phyloP scores from a whole-genome alignment of 2,329 filamentous ascomycete species.

The Teratosphaeriaceae sp. region DNA sequence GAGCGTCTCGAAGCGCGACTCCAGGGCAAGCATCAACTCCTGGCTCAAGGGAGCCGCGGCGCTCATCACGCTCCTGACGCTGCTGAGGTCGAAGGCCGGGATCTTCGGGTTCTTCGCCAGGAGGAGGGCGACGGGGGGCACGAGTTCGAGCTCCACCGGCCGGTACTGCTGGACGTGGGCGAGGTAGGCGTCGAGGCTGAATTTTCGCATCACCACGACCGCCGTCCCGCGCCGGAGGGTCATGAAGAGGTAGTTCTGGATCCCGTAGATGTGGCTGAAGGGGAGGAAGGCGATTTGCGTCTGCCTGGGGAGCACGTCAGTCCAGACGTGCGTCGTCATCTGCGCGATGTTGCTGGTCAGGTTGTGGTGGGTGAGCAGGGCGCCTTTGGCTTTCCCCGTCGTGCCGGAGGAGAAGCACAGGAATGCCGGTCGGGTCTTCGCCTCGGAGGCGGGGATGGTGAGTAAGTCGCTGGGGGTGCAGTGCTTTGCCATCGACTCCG shows the following conservation, averaged over 20 bases:
- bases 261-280: not conserved
- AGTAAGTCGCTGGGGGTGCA: not conserved
- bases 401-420: conserved; percentile 3
- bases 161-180: not conserved
- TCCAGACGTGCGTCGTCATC: not conserved
- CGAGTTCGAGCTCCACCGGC: not conserved
- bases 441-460: not conserved
- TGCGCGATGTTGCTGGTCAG: not conserved
- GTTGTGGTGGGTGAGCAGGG: not conserved
- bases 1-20: not conserved
- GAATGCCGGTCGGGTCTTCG: not conserved
- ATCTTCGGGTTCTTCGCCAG: not conserved
- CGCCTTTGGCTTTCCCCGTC: not conserved
- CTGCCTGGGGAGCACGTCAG: not conserved
- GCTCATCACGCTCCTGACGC: not conserved
- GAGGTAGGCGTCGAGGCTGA: not conserved
- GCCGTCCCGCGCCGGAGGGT: not conserved
- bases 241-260: not conserved
- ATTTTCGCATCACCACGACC: not conserved
- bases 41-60: not conserved
- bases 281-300: not conserved
- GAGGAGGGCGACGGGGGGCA: not conserved
- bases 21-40: not conserved
- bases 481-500: not conserved
- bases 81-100: not conserved